Evolutionary conservation across 2,329 filamentous ascomycete species (phyloP), one percentile per base, ranked within the genome.

Genomic region (Penicillium expansum): DNA sequence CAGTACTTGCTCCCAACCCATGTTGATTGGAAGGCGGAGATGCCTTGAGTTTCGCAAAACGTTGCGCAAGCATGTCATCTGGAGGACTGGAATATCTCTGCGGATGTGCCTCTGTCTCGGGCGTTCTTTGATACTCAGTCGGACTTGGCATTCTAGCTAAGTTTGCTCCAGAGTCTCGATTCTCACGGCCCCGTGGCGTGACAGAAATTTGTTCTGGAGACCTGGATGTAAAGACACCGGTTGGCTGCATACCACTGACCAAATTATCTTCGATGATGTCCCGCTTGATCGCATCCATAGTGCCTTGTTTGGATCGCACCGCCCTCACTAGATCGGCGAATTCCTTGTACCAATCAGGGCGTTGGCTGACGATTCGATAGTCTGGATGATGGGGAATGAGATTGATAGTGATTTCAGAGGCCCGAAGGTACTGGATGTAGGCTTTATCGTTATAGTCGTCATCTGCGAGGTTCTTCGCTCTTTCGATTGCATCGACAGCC

Each of bases 371-470:
- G 50, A 82, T 80, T 29, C 85, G 83, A 71, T 86, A 95, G 60
- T 93, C 90, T 55, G 83, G 85, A 71, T 96, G 91, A 35, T 81
- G 81, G 2, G 90, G 89, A 27, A 97, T 87, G 41, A 87, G 78
- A 55, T 93, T 86, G 49, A 92, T 82, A 14, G 89, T 83, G 54
- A 97, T 88, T 56, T 92, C 86, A 58, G 84, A 92, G 11, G 92
- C 90, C 61, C 88, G 85, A 56, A 97, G 82, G 69, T 93, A 97
- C 59, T 96, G 90, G 62, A 89, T 84, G 54, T 96, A 88, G 3
- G 92, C 92, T 37, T 86, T 74, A 69, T 94, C 91, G 5, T 86
- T 84, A 35, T 75, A 64, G 29, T 72, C 66, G 27, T 67, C 62
- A 38, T 75, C 69, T 27, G 67, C 60, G 53, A 73, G 66, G 20